Conservation (phyloP, 805 yeast species). For the Wickerhamomyces alni region DNA sequence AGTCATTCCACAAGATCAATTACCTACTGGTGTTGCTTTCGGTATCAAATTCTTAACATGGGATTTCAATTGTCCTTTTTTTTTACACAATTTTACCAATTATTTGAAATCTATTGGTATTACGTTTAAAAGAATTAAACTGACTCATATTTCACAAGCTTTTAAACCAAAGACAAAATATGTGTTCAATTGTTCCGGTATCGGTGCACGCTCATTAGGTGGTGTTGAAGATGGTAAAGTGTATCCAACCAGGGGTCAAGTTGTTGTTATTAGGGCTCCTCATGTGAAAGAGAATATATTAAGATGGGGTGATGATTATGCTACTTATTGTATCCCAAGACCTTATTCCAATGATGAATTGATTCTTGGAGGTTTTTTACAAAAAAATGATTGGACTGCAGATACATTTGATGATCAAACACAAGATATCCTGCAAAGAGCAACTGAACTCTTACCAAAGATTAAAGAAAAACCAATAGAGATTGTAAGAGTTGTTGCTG, state of each 20-base stretch:
- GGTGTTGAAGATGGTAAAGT: constrained; percentile 59
- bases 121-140: constrained; percentile 36
- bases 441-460: constrained; percentile 45
- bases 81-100: constrained; percentile 40
- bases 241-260: constrained; percentile 79
- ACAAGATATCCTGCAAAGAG: constrained; percentile 54
- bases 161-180: constrained; percentile 25
- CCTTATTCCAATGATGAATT: constrained; percentile 62
- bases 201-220: constrained; percentile 56
- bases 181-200: constrained; percentile 75
- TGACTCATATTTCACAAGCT: constrained; percentile 55
- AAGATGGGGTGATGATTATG: constrained; percentile 55
- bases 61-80: constrained; percentile 69
- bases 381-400: constrained; percentile 54
- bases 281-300: constrained; percentile 53
- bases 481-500: constrained; percentile 61
- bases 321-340: constrained; percentile 70
- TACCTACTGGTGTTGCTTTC: constrained; percentile 47
- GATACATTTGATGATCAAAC: constrained; percentile 55
- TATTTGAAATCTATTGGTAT: constrained; percentile 46
- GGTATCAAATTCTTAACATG: constrained; percentile 55
- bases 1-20: constrained; percentile 26
- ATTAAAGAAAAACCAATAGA: constrained; percentile 41
- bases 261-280: constrained; percentile 66
- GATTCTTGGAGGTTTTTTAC: constrained; percentile 71